Evolutionary conservation across 2,329 filamentous ascomycete species (phyloP).

Genomic region (Chrysoporthe austroafricana): DNA sequence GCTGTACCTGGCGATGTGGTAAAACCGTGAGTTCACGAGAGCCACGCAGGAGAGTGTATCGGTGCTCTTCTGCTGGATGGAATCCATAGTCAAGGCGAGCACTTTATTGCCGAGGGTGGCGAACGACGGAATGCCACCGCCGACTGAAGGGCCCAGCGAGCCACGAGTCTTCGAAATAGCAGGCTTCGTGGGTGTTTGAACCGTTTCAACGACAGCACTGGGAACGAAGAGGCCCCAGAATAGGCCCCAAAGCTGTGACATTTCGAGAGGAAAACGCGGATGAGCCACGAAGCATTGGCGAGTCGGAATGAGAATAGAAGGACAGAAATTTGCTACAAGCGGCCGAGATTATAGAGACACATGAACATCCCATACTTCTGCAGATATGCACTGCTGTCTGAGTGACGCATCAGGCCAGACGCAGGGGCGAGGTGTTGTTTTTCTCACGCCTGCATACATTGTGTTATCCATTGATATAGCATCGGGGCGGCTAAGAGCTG

Average conservation of each 20-base stretch:
- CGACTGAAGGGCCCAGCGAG: background rate
- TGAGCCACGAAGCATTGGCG: no score
- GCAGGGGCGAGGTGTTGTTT: no score
- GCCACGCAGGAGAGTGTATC: background rate
- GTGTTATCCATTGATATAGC: no score
- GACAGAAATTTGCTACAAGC: no score
- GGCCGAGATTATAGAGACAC: no score
- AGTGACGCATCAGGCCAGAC: no score
- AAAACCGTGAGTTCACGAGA: constrained; percentile 3
- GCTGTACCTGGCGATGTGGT: constrained; percentile 7
- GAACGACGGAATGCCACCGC: background rate
- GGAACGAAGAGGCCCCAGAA: background rate
- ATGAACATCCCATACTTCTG: no score
- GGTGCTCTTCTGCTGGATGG: background rate
- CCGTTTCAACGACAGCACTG: background rate
- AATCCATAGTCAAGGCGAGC: background rate
- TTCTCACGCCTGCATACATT: no score
- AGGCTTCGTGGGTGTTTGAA: background rate
- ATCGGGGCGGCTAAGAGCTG: no score
- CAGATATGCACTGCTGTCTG: no score
- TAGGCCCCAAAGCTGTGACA: background rate
- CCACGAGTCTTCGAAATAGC: background rate
- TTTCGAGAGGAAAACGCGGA: background rate
- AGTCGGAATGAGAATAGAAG: no score
- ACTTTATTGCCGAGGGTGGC: background rate